Evolutionary conservation across 192 early-diverging fungal species (phyloP).

Genomic region (Backusella psychrophila): DNA sequence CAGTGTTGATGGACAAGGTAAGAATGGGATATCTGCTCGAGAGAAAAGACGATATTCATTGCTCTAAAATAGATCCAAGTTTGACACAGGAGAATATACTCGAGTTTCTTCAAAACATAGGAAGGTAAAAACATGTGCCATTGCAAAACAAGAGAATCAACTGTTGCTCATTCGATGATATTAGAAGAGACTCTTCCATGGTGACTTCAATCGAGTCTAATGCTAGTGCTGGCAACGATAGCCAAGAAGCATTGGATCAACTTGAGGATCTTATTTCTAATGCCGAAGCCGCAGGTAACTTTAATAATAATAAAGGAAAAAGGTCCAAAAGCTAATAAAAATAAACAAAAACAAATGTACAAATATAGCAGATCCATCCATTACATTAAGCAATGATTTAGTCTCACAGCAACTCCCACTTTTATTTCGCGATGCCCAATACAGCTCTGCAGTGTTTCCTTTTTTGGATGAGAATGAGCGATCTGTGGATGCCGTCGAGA

Average conservation of each 20-base stretch:
- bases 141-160: not conserved
- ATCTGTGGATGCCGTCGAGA: conserved; percentile 12
- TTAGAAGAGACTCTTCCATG: not conserved
- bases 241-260: not conserved
- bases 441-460: conserved; percentile 18
- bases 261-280: not conserved
- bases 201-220: not conserved
- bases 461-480: conserved; percentile 12
- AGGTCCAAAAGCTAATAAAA: not conserved
- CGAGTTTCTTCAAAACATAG: conserved; percentile 39
- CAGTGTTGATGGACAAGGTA: not conserved
- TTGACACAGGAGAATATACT: conserved; percentile 32
- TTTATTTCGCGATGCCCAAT: not conserved
- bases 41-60: not conserved
- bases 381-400: conserved; percentile 1
- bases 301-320: not conserved
- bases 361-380: not conserved
- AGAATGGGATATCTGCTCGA: not conserved
- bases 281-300: not conserved
- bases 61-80: conserved; percentile 1
- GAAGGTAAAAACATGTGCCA: conserved; percentile 12
- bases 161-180: not conserved
- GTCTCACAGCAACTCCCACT: not conserved
- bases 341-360: not conserved
- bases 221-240: not conserved